phyloP scores from a whole-genome alignment of 1,139 yeast genomes.

The Yamadazyma friedrichii region DNA sequence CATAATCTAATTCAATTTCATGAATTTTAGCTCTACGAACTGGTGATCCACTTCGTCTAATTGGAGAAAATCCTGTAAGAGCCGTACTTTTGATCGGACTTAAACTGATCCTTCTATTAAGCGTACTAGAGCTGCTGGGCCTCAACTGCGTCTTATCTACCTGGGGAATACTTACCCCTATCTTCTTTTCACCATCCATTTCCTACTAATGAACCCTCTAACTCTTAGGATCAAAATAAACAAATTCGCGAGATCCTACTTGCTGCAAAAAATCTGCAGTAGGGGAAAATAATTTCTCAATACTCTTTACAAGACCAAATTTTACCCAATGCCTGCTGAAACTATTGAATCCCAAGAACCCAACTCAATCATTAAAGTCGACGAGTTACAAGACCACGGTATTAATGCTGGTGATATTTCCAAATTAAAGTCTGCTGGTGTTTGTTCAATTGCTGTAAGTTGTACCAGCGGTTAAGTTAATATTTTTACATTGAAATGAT shows the following conservation, averaged over 20 bases:
- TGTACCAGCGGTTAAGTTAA: conserved; percentile 48
- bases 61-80: conserved; percentile 21
- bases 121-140: conserved; percentile 3
- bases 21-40: conserved; percentile 29
- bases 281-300: not conserved
- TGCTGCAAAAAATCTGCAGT: conserved; percentile 1
- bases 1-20: conserved; percentile 24
- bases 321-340: not conserved
- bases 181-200: not conserved
- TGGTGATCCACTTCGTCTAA: conserved; percentile 40
- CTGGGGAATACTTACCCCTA: not conserved
- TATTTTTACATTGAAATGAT: conserved; percentile 84
- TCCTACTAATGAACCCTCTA: not conserved
- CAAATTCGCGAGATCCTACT: not conserved
- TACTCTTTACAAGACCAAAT: not conserved
- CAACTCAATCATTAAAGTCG: not conserved
- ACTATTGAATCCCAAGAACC: not conserved
- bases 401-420: conserved; percentile 2
- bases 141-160: conserved; percentile 1
- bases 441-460: conserved; percentile 1
- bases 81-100: conserved; percentile 2
- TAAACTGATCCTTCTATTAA: not conserved
- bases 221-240: not conserved
- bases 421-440: not conserved
- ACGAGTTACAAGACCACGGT: conserved; percentile 1